Evolutionary conservation across 2,329 filamentous ascomycete genomes (phyloP).

Genomic region (Pochonia chlamydosporia): DNA sequence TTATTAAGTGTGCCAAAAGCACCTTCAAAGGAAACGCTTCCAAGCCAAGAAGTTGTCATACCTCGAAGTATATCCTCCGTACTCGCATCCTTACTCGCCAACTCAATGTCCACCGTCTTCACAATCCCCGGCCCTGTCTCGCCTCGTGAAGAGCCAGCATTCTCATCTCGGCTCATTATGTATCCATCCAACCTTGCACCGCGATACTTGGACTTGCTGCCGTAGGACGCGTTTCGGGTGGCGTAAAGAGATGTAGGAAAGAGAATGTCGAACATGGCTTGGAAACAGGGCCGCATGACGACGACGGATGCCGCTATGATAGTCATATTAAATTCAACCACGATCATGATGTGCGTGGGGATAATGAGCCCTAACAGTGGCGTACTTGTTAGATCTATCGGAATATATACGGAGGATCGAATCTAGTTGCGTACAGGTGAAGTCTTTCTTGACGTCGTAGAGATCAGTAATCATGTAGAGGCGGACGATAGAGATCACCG

Average conservation of each 20-base stretch:
- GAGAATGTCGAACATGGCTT: slow-evolving; percentile 7
- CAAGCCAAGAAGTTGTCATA: neutral
- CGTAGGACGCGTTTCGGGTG: slow-evolving; percentile 2
- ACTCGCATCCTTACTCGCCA: slow-evolving; percentile 6
- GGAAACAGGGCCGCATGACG: slow-evolving; percentile 9
- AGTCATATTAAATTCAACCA: slow-evolving; percentile 10
- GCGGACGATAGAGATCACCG: slow-evolving; percentile 7
- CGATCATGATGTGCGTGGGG: slow-evolving; percentile 10
- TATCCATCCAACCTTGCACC: slow-evolving; percentile 1
- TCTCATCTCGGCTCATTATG: slow-evolving; percentile 5
- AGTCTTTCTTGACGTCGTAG: slow-evolving; percentile 7
- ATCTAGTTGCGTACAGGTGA: slow-evolving; percentile 2
- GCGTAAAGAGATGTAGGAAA: slow-evolving; percentile 5
- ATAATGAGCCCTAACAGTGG: slow-evolving; percentile 6
- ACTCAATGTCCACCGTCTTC: slow-evolving; percentile 9
- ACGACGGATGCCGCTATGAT: slow-evolving; percentile 9
- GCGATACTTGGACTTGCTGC: slow-evolving; percentile 4
- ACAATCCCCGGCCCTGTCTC: neutral
- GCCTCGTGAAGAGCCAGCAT: neutral
- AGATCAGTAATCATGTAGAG: slow-evolving; percentile 11
- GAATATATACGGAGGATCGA: neutral
- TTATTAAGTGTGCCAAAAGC: neutral
- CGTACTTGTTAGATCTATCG: neutral
- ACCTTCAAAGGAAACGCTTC: neutral
- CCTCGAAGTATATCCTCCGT: slow-evolving; percentile 7